Evolutionary conservation across 169 alveolate genomes (phyloP), one percentile per base, ranked within the genome.

Genomic region (Eimeria mitis): DNA sequence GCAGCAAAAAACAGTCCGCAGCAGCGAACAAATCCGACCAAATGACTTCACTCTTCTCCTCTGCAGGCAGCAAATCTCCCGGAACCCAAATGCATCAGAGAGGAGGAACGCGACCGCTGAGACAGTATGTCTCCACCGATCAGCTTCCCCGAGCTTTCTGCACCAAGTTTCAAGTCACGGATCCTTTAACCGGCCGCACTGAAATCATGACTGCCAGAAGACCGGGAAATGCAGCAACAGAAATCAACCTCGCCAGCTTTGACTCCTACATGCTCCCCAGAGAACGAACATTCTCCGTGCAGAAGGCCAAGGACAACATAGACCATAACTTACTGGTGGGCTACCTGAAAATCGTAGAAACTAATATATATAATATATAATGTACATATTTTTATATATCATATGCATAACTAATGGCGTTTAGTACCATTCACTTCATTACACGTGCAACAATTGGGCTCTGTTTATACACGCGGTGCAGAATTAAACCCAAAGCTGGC

Each of bases 141-240:
- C 91, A 95, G 63, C 89, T 95, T 21, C 40, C 89, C 75, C 73
- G 78, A 34, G 97, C 97, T 23, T 95, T 95, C 89, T 76, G 94
- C 87, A 89, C 95, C 8, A 89, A 79, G 65, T 78, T 84, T 52
- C 94, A 95, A 49, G 94, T 95, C 68, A 89, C 94, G 3, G 94
- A 95, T 63, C 73, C 84, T 21, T 31, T 75, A 2, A 54, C 94
- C 34, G 97, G 97, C 49, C 97, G 95, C 90, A 90, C 97, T 1
- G 94, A 91, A 52, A 61, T 95, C 75, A 95, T 95, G 97, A 79
- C 97, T 0, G 97, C 97, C 28, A 40, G 97, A n/a, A 49, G 94
- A 23, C 97, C 97, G 4, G 97, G 97, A 4, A 79, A 49, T 4
- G 97, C 97, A 0, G 14, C 94, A 28, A 95, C 97, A 6, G 95